Conservation (phyloP, 345 rosid species). For the Trapa bicornis region DNA sequence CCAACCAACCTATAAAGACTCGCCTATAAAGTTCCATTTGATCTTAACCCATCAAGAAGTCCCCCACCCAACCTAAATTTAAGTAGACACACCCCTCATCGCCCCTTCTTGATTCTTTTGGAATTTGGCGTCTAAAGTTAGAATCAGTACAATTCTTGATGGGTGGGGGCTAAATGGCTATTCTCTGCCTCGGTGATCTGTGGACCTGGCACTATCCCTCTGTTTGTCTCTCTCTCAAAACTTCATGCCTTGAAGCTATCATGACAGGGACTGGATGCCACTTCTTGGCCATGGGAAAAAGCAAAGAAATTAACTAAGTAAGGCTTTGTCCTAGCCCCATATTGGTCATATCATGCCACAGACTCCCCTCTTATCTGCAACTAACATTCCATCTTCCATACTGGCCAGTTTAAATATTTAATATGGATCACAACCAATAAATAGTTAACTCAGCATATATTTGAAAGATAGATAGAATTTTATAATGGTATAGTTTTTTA, state of each 20-base stretch:
- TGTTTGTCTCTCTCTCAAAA: background rate
- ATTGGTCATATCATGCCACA: no score
- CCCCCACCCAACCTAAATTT: background rate
- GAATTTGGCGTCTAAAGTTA: background rate
- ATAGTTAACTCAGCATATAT: no score
- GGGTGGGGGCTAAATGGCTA: background rate
- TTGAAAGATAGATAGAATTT: no score
- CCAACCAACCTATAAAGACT: background rate
- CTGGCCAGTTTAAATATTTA: no score
- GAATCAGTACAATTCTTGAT: background rate
- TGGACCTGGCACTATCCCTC: background rate
- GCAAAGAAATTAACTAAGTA: no score
- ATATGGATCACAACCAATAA: no score
- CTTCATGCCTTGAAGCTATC: constrained; percentile 2
- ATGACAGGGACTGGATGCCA: constrained; percentile 5
- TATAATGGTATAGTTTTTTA: no score
- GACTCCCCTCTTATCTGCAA: background rate
- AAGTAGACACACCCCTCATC: background rate
- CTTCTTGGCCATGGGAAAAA: constrained; percentile 1
- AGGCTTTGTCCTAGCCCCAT: background rate
- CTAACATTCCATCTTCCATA: background rate
- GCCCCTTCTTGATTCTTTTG: background rate
- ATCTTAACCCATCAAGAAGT: background rate
- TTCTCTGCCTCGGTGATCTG: constrained; percentile 1
- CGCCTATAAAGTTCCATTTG: background rate